Conservation (phyloP, 352 stramenopile genomes). For the Elongisporangium prolatum region DNA sequence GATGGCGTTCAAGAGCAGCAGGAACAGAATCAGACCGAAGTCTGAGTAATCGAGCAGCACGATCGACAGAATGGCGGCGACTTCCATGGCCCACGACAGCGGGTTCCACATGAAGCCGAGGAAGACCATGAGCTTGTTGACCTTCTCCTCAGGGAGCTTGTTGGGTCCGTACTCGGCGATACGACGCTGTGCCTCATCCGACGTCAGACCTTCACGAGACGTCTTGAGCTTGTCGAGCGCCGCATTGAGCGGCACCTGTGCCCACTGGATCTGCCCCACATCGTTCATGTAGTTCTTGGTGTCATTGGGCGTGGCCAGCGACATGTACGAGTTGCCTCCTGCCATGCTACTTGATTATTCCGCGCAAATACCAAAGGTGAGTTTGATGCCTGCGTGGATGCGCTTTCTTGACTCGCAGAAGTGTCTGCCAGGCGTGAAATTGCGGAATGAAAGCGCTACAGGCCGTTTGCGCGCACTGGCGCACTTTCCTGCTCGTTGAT, state of each 20-base stretch:
- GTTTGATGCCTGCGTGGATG: conserved; percentile 17
- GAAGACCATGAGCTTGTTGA: conserved; percentile 80
- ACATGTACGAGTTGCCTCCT: conserved; percentile 66
- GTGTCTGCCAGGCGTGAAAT: conserved; percentile 44
- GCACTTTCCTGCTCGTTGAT: background rate
- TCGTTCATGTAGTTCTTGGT: conserved; percentile 79
- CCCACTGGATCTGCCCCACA: conserved; percentile 74
- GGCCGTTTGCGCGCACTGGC: conserved; percentile 11
- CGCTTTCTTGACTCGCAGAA: conserved; percentile 5
- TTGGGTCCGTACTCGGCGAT: conserved; percentile 76
- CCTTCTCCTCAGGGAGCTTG: conserved; percentile 73
- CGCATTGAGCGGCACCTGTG: conserved; percentile 63
- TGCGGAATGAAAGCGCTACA: conserved; percentile 46
- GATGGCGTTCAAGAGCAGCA: conserved; percentile 68
- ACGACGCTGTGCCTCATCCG: conserved; percentile 68
- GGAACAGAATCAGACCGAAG: conserved; percentile 64
- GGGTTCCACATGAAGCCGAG: conserved; percentile 82
- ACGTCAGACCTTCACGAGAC: conserved; percentile 60
- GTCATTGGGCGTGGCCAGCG: conserved; percentile 72
- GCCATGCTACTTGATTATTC: conserved; percentile 29
- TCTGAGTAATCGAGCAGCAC: conserved; percentile 76
- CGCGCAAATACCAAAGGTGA: conserved; percentile 3
- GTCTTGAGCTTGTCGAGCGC: conserved; percentile 82
- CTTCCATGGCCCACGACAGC: conserved; percentile 79
- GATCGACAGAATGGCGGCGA: conserved; percentile 66